Conservation (phyloP, 495 filamentous ascomycete genomes). For the Xylaria palmicola region DNA sequence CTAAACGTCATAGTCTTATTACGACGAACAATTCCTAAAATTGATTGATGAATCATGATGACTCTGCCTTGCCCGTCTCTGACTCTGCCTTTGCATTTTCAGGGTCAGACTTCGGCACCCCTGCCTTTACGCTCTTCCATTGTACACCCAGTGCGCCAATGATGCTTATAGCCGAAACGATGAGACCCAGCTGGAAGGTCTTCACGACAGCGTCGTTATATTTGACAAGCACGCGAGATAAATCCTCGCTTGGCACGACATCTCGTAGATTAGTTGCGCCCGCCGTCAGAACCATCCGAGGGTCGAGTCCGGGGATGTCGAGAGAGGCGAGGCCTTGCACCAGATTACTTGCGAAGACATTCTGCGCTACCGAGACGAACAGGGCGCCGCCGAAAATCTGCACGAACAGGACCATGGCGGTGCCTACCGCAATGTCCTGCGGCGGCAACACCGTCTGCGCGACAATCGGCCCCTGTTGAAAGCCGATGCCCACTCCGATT, state of each 20-base stretch:
- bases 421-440: conserved; percentile 51
- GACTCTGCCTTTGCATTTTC: too few species aligned
- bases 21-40: too few species aligned
- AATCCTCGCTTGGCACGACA: background rate
- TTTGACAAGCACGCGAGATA: conserved; percentile 36
- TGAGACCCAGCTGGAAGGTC: conserved; percentile 44
- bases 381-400: conserved; percentile 63
- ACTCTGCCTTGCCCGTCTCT: too few species aligned
- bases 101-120: background rate
- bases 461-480: conserved; percentile 52
- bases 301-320: conserved; percentile 15
- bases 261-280: conserved; percentile 45
- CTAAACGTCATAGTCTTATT: too few species aligned
- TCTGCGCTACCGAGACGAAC: conserved; percentile 57
- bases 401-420: conserved; percentile 58
- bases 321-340: conserved; percentile 38
- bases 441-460: conserved; percentile 48
- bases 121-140: conserved; percentile 50
- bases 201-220: conserved; percentile 47
- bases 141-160: conserved; percentile 46
- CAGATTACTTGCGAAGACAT: conserved; percentile 57
- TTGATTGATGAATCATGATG: too few species aligned
- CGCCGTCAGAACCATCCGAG: conserved; percentile 24
- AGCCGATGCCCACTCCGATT: conserved; percentile 54
- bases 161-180: conserved; percentile 40